Conservation (phyloP, 208 protist species). For the Kentomonas sorsogonicus region DNA sequence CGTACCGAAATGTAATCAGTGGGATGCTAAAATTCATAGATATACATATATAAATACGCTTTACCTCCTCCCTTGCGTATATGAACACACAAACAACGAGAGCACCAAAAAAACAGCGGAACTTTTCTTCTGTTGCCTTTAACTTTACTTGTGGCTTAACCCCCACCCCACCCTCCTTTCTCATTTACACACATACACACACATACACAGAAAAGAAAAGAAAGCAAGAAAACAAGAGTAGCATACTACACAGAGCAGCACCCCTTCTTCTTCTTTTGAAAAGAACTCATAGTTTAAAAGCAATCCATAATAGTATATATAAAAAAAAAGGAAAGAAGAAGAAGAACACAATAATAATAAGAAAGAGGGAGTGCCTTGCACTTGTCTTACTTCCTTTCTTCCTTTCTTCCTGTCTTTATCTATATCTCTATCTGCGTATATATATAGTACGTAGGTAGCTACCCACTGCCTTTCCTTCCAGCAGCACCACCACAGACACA, state of each 20-base stretch:
- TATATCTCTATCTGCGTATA: too few species aligned
- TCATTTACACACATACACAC: conserved; percentile 11
- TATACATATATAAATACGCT: too few species aligned
- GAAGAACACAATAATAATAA: conserved; percentile 9
- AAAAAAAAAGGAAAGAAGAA: conserved; percentile 15
- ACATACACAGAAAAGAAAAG: conserved; percentile 6
- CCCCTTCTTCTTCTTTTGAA: conserved; percentile 2
- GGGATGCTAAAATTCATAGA: too few species aligned
- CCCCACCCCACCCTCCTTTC: conserved; percentile 6
- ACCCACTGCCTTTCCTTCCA: too few species aligned
- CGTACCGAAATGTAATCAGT: too few species aligned
- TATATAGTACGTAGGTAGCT: too few species aligned
- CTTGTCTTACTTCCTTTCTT: conserved; percentile 6
- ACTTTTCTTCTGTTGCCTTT: neutral
- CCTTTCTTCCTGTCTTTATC: neutral
- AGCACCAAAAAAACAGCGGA: too few species aligned
- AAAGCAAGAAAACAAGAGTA: conserved; percentile 7
- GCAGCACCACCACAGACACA: too few species aligned
- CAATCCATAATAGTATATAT: conserved; percentile 9
- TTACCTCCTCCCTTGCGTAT: too few species aligned
- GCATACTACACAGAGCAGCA: conserved; percentile 8
- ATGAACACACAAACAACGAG: too few species aligned
- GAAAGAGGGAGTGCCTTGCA: neutral
- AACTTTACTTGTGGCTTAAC: neutral
- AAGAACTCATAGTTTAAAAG: conserved; percentile 10